phyloP scores from a whole-genome alignment of 2,329 filamentous ascomycete genomes.

The Sclerotinia glacialis region DNA sequence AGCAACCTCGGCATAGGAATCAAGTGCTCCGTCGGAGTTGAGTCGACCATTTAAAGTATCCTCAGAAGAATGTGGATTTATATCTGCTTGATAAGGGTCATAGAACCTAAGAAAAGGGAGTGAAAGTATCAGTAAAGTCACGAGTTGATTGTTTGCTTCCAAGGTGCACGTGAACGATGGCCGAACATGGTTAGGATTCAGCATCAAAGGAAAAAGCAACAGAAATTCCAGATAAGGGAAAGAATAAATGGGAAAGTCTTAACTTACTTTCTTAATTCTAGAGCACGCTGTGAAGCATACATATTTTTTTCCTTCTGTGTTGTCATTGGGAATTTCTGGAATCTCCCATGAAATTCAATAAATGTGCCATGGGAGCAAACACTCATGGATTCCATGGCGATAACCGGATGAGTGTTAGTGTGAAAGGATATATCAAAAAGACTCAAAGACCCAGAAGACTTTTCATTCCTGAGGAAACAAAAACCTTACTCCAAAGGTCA shows the following conservation, averaged over 20 bases:
- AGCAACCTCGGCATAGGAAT: slow-evolving; percentile 47
- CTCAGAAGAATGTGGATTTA: slow-evolving; percentile 16
- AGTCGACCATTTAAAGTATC: slow-evolving; percentile 32
- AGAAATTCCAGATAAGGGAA: background rate
- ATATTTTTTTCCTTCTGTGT: slow-evolving; percentile 29
- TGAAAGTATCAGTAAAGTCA: background rate
- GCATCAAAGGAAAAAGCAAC: background rate
- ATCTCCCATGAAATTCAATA: background rate
- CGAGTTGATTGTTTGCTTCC: background rate
- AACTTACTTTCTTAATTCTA: slow-evolving; percentile 38
- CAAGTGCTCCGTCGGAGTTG: slow-evolving; percentile 39
- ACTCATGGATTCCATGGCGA: slow-evolving; percentile 10
- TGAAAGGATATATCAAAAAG: background rate
- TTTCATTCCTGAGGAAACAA: slow-evolving; percentile 7
- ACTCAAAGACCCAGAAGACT: too few species aligned
- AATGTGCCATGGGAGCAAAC: background rate
- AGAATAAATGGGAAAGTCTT: background rate
- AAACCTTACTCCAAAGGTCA: background rate
- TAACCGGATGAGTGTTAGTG: slow-evolving; percentile 7
- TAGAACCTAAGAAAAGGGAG: slow-evolving; percentile 31
- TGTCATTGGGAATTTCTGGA: slow-evolving; percentile 8
- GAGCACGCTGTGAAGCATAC: slow-evolving; percentile 24
- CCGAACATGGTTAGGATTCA: background rate
- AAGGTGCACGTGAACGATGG: background rate
- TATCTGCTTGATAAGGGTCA: slow-evolving; percentile 27